Evolutionary conservation across 2,329 filamentous ascomycete genomes (phyloP).

Genomic region (Gnomoniopsis sp.): DNA sequence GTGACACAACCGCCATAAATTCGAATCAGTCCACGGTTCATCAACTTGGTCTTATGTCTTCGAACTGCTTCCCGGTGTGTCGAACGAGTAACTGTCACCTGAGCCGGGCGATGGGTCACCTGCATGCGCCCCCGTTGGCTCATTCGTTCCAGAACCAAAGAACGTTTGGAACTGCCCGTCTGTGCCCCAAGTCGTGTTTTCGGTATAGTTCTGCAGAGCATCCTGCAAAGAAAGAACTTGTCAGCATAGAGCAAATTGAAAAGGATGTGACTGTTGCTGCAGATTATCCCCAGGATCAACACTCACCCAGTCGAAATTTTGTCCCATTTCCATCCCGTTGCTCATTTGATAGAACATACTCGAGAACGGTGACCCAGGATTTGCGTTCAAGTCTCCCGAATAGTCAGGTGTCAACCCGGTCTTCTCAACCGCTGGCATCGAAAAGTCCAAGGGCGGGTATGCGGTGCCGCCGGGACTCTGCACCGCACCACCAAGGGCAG

Average conservation of each 20-base stretch:
- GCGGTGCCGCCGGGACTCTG: slow-evolving; percentile 38
- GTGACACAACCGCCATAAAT: neutral
- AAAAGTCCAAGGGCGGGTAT: slow-evolving; percentile 44
- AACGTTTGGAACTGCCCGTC: slow-evolving; percentile 54
- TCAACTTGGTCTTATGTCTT: neutral
- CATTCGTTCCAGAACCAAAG: slow-evolving; percentile 25
- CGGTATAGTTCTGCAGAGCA: slow-evolving; percentile 55
- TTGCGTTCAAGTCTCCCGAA: slow-evolving; percentile 30
- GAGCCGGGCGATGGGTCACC: slow-evolving; percentile 14
- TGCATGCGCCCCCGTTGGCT: neutral
- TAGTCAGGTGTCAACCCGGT: slow-evolving; percentile 36
- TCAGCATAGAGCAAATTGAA: slow-evolving; percentile 11
- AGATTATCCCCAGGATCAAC: neutral
- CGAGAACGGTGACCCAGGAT: slow-evolving; percentile 44
- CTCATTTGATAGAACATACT: slow-evolving; percentile 50
- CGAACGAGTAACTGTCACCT: slow-evolving; percentile 16
- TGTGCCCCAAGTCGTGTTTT: slow-evolving; percentile 49
- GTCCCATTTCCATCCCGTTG: slow-evolving; percentile 41
- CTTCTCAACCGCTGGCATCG: slow-evolving; percentile 25
- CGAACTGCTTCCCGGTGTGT: slow-evolving; percentile 15
- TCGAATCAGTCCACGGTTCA: neutral
- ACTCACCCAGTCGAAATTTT: slow-evolving; percentile 59
- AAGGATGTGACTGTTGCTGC: neutral
- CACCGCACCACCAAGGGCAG: slow-evolving; percentile 26
- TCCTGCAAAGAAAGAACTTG: slow-evolving; percentile 37